A percentile compares a stretch with the other conserved stretches of the same genome.
Conservation (phyloP, 768 basidiomycete species). For the Russula abietina region DNA sequence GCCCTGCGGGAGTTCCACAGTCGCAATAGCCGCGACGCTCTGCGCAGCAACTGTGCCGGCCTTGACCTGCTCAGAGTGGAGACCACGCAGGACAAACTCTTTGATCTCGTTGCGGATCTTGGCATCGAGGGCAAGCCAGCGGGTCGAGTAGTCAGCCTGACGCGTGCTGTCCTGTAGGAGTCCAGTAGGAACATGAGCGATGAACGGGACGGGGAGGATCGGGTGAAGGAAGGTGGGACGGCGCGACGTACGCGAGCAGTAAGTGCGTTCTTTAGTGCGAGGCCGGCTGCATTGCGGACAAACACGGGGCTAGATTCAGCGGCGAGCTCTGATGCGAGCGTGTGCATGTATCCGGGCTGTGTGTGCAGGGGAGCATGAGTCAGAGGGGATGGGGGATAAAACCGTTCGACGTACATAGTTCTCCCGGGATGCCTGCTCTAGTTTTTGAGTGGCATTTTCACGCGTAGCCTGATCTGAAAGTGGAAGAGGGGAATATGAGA, state of each 20-base stretch:
- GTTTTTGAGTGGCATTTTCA: conserved; percentile 85
- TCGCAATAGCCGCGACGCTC: conserved; percentile 89
- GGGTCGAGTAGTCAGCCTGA: conserved; percentile 65
- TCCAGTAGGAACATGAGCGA: conserved; percentile 15
- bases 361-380: conserved; percentile 19
- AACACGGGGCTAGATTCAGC: conserved; percentile 65
- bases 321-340: conserved; percentile 79
- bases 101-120: conserved; percentile 78
- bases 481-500: conserved; percentile 14
- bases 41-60: conserved; percentile 88
- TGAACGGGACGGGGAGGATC: neutral
- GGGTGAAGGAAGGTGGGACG: conserved; percentile 15
- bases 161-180: conserved; percentile 60
- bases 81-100: conserved; percentile 74
- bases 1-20: conserved; percentile 81
- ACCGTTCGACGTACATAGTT: conserved; percentile 66
- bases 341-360: conserved; percentile 89
- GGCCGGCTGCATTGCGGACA: conserved; percentile 90
- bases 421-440: conserved; percentile 78
- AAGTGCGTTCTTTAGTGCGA: conserved; percentile 94
- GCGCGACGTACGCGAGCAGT: conserved; percentile 68
- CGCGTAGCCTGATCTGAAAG: conserved; percentile 77
- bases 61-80: conserved; percentile 63
- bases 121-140: conserved; percentile 75
- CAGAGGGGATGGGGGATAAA: conserved; percentile 6